Evolutionary conservation across 2,329 filamentous ascomycete genomes (phyloP), one percentile per base, ranked within the genome.

Genomic region (Bipolaris zeicola): DNA sequence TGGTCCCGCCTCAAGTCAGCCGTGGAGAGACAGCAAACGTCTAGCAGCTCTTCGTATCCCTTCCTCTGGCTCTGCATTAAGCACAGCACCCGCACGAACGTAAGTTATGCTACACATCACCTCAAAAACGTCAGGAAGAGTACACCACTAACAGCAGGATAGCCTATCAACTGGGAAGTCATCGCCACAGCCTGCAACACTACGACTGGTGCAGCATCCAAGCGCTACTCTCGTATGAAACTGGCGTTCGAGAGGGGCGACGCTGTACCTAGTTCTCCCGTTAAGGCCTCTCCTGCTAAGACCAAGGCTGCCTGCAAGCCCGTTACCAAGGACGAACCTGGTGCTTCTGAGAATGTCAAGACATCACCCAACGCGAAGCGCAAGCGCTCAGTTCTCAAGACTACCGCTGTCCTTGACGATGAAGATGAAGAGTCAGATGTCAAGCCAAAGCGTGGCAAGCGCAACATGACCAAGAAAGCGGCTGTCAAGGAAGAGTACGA

Each of bases 221-320:
- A 75, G 65, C 72, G 72, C 13, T 76, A 68, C 37, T 66, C 63
- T 0, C 68, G 73, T 13, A 66, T 75, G 52, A 76, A 75, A 54
- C 52, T 65, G 22, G 64, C 66, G 1, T 69, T 70, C 18, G 70
- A 75, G 41, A 55, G 57, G 1, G 66, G 63, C 3, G 62, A 50
- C 1, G 55, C 48, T 3, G 38, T 49, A 11, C 60, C 43, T 7
- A 10, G 5, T 5, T 46, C 48, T 3, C 51, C 47, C 14, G 44
- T 43, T 38, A 45, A 39, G 10, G 33, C n/a, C 13, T 33, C 43
- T 2, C 39, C 38, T n/a, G 33, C 20, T 3, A 53, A 52, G 49
- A 22, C 59, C 10, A 60, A 51, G 16, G 22, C 28, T 6, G 53
- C 59, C 1, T 52, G 56, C 1, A 58, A 48, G 36, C 43, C 46